A percentile compares a stretch with the other conserved stretches of the same genome.
Conservation (phyloP, 106 monocot species). For the Phalaenopsis equestris region DNA sequence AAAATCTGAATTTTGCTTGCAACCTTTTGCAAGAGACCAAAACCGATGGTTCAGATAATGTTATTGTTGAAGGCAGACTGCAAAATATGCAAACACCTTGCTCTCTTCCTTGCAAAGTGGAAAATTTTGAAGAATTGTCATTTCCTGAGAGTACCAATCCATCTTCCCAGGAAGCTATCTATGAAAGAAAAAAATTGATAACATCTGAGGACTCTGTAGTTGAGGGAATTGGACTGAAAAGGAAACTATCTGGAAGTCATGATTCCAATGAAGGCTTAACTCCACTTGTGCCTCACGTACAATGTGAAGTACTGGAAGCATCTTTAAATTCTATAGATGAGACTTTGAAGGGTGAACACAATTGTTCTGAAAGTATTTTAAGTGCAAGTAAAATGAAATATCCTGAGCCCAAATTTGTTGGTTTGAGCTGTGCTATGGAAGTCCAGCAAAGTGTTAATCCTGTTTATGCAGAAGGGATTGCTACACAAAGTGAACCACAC, state of each 20-base stretch:
- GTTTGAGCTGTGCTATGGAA: neutral
- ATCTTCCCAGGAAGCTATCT: slow-evolving; percentile 1
- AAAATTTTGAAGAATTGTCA: neutral
- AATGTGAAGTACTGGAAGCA: neutral
- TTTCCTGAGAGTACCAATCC: neutral
- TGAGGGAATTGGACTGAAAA: neutral
- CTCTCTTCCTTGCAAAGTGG: neutral
- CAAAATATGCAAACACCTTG: neutral
- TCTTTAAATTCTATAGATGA: neutral
- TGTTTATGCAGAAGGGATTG: slow-evolving; percentile 1
- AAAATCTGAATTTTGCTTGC: neutral
- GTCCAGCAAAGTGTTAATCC: neutral
- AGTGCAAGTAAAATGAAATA: neutral
- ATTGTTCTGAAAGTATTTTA: neutral
- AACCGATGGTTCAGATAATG: neutral
- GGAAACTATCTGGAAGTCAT: neutral
- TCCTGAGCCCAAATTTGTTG: slow-evolving; percentile 1
- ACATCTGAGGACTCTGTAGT: neutral
- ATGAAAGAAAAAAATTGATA: neutral
- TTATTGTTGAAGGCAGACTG: neutral
- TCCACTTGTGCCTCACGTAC: neutral
- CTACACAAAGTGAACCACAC: slow-evolving; percentile 5
- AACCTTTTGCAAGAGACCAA: neutral
- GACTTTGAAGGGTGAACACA: neutral
- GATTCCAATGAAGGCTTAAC: neutral